Evolutionary conservation across 768 basidiomycete species (phyloP).

Genomic region (Mycena capillaripes): DNA sequence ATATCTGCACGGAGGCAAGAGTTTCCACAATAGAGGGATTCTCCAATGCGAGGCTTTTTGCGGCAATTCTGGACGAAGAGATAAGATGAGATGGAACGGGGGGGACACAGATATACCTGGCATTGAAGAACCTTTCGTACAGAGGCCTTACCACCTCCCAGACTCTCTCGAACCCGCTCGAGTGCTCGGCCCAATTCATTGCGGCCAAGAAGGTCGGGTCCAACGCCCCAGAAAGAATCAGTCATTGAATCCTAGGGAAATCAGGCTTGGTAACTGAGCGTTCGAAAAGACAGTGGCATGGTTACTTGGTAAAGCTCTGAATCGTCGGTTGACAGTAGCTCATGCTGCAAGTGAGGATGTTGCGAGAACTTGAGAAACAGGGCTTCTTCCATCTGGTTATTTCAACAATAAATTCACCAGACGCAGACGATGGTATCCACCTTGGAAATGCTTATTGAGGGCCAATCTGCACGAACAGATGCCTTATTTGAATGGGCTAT

Average conservation of each 20-base stretch:
- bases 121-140: slow-evolving; percentile 22
- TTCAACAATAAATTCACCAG: not conserved
- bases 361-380: slow-evolving; percentile 68
- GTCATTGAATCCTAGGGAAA: slow-evolving; percentile 52
- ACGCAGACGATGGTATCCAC: slow-evolving; percentile 41
- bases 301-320: slow-evolving; percentile 64
- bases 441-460: slow-evolving; percentile 59
- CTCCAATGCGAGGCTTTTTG: slow-evolving; percentile 31
- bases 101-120: not conserved
- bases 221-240: slow-evolving; percentile 65
- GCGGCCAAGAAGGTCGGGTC: slow-evolving; percentile 55
- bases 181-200: slow-evolving; percentile 64
- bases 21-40: slow-evolving; percentile 32
- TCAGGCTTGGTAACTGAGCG: not conserved
- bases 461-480: slow-evolving; percentile 62
- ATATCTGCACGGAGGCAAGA: slow-evolving; percentile 35
- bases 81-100: not conserved
- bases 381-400: slow-evolving; percentile 61
- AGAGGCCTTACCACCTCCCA: slow-evolving; percentile 39
- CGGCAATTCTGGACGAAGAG: slow-evolving; percentile 18
- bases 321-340: slow-evolving; percentile 62
- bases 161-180: slow-evolving; percentile 52
- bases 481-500: slow-evolving; percentile 56
- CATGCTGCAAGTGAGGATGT: slow-evolving; percentile 55
- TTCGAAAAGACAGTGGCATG: not conserved